phyloP scores from a whole-genome alignment of 2,329 filamentous ascomycete genomes.

The Pezicula radicicola region DNA sequence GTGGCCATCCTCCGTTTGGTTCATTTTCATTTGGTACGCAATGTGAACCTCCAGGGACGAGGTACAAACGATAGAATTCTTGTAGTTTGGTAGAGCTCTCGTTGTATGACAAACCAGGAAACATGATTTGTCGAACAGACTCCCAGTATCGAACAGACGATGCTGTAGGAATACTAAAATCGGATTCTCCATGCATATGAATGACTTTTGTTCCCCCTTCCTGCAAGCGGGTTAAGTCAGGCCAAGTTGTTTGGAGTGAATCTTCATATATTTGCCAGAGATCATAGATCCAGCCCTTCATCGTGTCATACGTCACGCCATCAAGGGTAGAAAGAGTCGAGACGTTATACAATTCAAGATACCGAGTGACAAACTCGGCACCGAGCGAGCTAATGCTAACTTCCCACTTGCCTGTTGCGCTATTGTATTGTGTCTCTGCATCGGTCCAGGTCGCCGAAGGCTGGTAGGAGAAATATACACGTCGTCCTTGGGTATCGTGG shows the following conservation, averaged over 20 bases:
- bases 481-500: slow-evolving; percentile 28
- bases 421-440: slow-evolving; percentile 28
- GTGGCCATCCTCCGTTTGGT: slow-evolving; percentile 19
- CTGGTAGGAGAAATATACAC: slow-evolving; percentile 32
- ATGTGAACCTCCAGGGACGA: slow-evolving; percentile 49
- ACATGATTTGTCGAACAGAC: slow-evolving; percentile 46
- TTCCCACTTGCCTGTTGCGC: slow-evolving; percentile 27
- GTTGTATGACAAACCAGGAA: slow-evolving; percentile 33
- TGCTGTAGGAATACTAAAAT: slow-evolving; percentile 46
- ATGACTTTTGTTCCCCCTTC: slow-evolving; percentile 49
- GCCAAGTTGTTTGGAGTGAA: slow-evolving; percentile 47
- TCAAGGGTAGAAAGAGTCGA: slow-evolving; percentile 40
- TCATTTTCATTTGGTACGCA: slow-evolving; percentile 42
- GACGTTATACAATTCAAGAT: slow-evolving; percentile 29
- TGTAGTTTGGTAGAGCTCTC: slow-evolving; percentile 37
- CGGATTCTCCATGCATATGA: slow-evolving; percentile 54
- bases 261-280: slow-evolving; percentile 45
- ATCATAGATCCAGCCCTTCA: slow-evolving; percentile 47
- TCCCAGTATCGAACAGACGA: slow-evolving; percentile 53
- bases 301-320: slow-evolving; percentile 50
- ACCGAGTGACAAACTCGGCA: slow-evolving; percentile 35
- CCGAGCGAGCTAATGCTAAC: slow-evolving; percentile 29
- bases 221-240: slow-evolving; percentile 48
- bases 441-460: slow-evolving; percentile 25
- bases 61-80: slow-evolving; percentile 51